Conservation (phyloP, 257 asterid genomes). For the Nicotiana obtusifolia region DNA sequence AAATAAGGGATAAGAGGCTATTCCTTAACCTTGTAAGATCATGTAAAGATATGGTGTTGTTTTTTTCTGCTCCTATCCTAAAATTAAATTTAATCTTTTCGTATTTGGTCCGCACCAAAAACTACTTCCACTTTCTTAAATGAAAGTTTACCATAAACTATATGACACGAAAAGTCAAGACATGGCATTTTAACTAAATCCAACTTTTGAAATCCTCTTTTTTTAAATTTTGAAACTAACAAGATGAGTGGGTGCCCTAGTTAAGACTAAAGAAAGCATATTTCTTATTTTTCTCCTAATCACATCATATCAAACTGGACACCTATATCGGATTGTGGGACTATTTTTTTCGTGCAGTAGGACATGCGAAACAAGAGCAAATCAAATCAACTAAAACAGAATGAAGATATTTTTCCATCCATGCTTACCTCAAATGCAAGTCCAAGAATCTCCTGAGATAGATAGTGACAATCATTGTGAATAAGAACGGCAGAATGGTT, state of each 20-base stretch:
- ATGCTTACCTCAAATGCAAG: slow-evolving; percentile 84
- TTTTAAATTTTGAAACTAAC: not conserved
- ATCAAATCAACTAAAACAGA: not conserved
- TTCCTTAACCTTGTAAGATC: too few relatives aligned
- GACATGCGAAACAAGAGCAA: not conserved
- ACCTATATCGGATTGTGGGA: not conserved
- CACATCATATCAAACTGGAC: not conserved
- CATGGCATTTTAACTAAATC: not conserved
- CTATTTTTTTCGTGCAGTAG: not conserved
- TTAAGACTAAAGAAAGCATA: not conserved
- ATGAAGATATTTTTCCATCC: not conserved
- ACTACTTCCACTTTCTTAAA: not conserved
- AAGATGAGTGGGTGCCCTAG: not conserved
- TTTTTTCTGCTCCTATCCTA: not conserved
- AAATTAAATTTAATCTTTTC: not conserved
- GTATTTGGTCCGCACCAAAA: not conserved
- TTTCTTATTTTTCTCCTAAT: not conserved
- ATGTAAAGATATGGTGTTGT: not conserved
- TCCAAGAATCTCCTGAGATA: slow-evolving; percentile 92
- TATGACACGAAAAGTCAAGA: not conserved
- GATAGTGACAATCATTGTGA: slow-evolving; percentile 91
- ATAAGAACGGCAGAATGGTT: slow-evolving; percentile 89
- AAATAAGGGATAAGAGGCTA: too few relatives aligned
- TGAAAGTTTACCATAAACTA: not conserved
- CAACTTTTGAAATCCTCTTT: not conserved